Percentiles rank a stretch among this genome's conserved stretches.
phyloP scores from a whole-genome alignment of 1,284 basidiomycete species.

The Inonotus obliquus region DNA sequence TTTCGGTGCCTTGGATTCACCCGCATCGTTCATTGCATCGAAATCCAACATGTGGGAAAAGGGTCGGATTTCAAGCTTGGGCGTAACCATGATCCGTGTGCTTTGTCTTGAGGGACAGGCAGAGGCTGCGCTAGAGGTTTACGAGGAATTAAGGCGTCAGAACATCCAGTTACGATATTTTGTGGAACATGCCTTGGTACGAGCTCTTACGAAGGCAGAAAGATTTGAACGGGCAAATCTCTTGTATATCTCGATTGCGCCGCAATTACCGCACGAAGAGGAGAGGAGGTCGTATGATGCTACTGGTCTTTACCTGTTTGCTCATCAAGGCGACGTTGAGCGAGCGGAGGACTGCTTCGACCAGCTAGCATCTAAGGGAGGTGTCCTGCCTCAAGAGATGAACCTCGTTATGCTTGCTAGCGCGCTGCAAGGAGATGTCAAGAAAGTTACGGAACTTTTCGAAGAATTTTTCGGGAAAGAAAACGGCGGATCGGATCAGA shows the following conservation, averaged over 20 bases:
- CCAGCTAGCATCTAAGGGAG: slow-evolving; percentile 30
- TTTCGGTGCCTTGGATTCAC: slow-evolving; percentile 3
- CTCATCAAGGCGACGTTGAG: slow-evolving; percentile 44
- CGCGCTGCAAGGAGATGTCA: slow-evolving; percentile 40
- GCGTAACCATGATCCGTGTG: slow-evolving; percentile 1
- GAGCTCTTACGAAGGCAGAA: slow-evolving; percentile 39
- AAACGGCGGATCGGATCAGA: slow-evolving; percentile 24
- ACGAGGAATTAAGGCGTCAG: slow-evolving; percentile 37
- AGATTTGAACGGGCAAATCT: slow-evolving; percentile 40
- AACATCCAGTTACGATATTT: slow-evolving; percentile 28
- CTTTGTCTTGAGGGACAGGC: not conserved
- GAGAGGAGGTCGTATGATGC: slow-evolving; percentile 32
- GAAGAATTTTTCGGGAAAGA: slow-evolving; percentile 39
- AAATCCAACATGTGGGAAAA: not conserved
- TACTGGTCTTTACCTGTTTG: slow-evolving; percentile 47
- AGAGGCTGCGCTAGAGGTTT: slow-evolving; percentile 36
- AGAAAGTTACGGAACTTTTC: slow-evolving; percentile 48
- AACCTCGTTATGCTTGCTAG: slow-evolving; percentile 50
- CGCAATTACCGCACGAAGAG: slow-evolving; percentile 16
- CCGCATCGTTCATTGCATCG: slow-evolving; percentile 1
- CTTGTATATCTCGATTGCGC: slow-evolving; percentile 31
- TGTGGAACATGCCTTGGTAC: slow-evolving; percentile 37
- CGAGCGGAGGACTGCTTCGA: slow-evolving; percentile 42
- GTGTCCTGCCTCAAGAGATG: slow-evolving; percentile 31
- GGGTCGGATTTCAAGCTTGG: not conserved